Percentiles rank a stretch among this genome's conserved stretches.
These are phyloP conservation scores for Cydonia oblonga DNA, from an alignment of 331 rosid genomes.

Conservation along the genomic window DNA sequence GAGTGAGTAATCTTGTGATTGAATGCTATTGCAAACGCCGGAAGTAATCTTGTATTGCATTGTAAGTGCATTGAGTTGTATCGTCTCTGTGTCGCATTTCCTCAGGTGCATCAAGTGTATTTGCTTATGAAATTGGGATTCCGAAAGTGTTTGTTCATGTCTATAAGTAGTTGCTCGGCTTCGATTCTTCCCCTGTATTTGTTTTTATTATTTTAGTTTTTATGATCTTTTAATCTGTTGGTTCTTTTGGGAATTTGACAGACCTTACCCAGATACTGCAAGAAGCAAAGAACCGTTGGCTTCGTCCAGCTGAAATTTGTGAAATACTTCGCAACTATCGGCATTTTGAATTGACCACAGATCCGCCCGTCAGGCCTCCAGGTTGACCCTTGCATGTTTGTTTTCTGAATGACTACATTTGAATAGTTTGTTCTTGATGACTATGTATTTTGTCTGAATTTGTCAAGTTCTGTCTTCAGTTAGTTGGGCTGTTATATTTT, in stretches of 20 bases:
- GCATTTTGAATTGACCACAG: conserved; percentile 38
- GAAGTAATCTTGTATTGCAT: not conserved
- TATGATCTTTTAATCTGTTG: not conserved
- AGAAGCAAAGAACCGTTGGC: conserved; percentile 65
- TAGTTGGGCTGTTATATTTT: not conserved
- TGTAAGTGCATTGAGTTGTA: not conserved
- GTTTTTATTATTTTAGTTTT: not conserved
- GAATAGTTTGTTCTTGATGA: not conserved
- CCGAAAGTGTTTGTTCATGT: not conserved
- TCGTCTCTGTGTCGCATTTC: not conserved
- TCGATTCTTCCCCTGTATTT: not conserved
- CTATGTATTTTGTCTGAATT: not conserved
- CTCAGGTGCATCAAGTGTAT: not conserved
- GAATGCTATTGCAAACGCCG: not conserved
- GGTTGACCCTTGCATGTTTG: conserved; percentile 25
- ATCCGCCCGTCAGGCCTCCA: conserved; percentile 54
- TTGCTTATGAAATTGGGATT: not conserved
- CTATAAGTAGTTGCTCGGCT: too few relatives aligned
- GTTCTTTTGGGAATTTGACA: conserved; percentile 6
- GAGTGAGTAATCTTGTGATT: not conserved
- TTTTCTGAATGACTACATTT: not conserved
- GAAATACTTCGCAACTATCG: conserved; percentile 56
- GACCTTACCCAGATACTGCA: conserved; percentile 39
- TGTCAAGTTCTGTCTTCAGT: not conserved
- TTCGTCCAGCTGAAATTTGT: conserved; percentile 63